These are phyloP conservation scores for Sclerotinia glacialis DNA, from an alignment of 2,329 filamentous ascomycete species.

Conservation along the genomic window DNA sequence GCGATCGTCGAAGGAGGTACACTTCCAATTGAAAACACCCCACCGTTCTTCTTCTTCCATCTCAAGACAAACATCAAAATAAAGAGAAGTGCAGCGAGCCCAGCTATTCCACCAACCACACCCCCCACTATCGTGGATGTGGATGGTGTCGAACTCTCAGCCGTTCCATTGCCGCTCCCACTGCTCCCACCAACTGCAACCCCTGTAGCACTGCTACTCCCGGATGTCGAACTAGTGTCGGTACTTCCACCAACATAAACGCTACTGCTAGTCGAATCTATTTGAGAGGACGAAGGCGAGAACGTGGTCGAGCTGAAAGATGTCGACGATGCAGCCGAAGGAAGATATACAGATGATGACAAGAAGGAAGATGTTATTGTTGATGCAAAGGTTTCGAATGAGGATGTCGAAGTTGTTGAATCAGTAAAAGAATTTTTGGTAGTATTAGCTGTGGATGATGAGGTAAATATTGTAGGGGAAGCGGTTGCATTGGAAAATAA, in stretches of 20 bases:
- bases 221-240: slow-evolving; percentile 18
- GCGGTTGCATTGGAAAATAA: slow-evolving; percentile 18
- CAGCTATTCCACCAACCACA: slow-evolving; percentile 47
- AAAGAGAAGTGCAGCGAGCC: slow-evolving; percentile 55
- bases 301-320: slow-evolving; percentile 10
- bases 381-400: slow-evolving; percentile 22
- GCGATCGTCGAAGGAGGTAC: slow-evolving; percentile 32
- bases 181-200: slow-evolving; percentile 27
- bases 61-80: slow-evolving; percentile 52
- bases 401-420: slow-evolving; percentile 22
- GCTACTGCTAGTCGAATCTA: slow-evolving; percentile 20
- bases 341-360: slow-evolving; percentile 4
- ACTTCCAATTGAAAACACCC: slow-evolving; percentile 45
- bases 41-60: slow-evolving; percentile 52
- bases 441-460: slow-evolving; percentile 23
- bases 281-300: slow-evolving; percentile 19
- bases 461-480: slow-evolving; percentile 23
- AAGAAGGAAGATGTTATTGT: slow-evolving; percentile 21
- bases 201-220: slow-evolving; percentile 25
- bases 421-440: slow-evolving; percentile 2
- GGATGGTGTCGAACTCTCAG: slow-evolving; percentile 25
- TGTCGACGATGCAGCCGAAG: slow-evolving; percentile 23
- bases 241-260: slow-evolving; percentile 24
- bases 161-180: slow-evolving; percentile 24
- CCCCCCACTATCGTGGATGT: slow-evolving; percentile 37